Percentiles rank a stretch among this genome's conserved stretches.
Evolutionary conservation across 2,329 filamentous ascomycete species (phyloP).

Genomic region (Clonostachys chloroleuca): DNA sequence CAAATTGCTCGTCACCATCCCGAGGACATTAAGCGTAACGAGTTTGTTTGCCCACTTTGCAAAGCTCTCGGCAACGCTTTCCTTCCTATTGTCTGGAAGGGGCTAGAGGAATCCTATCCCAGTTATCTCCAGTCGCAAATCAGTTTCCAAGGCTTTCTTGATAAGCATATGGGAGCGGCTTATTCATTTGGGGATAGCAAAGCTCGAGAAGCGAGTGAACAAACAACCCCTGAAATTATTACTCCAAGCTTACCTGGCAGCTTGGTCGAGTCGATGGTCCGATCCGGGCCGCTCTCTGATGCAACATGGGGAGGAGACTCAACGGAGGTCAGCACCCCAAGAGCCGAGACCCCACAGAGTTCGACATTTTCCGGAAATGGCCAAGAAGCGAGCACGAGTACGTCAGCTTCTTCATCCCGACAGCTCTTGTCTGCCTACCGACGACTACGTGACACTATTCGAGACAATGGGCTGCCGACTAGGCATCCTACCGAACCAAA

Average conservation of each 20-base stretch:
- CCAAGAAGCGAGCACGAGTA: conserved; percentile 13
- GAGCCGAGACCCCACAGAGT: neutral
- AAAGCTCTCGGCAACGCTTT: conserved; percentile 96
- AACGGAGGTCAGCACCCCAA: too few relatives aligned
- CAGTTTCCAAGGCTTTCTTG: conserved; percentile 67
- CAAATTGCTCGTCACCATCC: conserved; percentile 95
- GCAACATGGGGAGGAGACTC: conserved; percentile 28
- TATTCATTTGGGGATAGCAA: conserved; percentile 35
- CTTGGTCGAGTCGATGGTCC: conserved; percentile 27
- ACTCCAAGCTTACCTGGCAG: conserved; percentile 32
- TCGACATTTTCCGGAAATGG: neutral
- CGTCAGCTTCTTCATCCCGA: conserved; percentile 28
- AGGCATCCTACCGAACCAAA: conserved; percentile 23
- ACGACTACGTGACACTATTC: conserved; percentile 54
- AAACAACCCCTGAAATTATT: conserved; percentile 19
- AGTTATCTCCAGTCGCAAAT: conserved; percentile 59
- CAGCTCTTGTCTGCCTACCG: conserved; percentile 59
- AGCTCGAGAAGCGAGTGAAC: conserved; percentile 22
- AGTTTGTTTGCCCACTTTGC: conserved; percentile 95
- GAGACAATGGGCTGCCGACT: conserved; percentile 45
- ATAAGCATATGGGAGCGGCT: conserved; percentile 45
- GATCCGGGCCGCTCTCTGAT: conserved; percentile 26
- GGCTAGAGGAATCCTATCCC: conserved; percentile 78
- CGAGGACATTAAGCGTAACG: conserved; percentile 71
- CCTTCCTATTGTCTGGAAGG: conserved; percentile 92